phyloP scores from a whole-genome alignment of 257 asterid genomes.

The Datura wrightii region DNA sequence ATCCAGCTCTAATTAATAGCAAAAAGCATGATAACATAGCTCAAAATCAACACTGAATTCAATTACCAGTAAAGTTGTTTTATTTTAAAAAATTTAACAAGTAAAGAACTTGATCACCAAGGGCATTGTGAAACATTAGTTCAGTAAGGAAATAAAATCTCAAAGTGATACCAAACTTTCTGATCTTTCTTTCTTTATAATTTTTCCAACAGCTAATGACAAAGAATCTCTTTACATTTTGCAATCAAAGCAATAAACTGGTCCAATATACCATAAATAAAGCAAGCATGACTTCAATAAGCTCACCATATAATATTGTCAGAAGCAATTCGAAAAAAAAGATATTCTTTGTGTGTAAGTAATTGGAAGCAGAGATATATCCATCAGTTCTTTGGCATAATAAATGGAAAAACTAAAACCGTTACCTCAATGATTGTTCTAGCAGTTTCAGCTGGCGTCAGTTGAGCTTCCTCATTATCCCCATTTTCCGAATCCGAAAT shows the following conservation, averaged over 20 bases:
- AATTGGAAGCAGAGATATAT: not conserved
- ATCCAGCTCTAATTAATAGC: not conserved
- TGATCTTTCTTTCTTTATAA: not conserved
- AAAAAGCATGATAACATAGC: not conserved
- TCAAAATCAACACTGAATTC: constrained; percentile 36
- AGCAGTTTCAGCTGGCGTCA: constrained; percentile 80
- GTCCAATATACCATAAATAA: not conserved
- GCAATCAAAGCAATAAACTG: not conserved
- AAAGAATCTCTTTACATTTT: not conserved
- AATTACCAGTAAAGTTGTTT: not conserved
- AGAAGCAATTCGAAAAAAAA: not conserved
- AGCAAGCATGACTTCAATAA: not conserved
- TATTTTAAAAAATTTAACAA: not conserved
- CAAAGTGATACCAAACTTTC: constrained; percentile 16
- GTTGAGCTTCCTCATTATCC: constrained; percentile 61
- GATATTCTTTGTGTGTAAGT: not conserved
- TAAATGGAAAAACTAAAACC: not conserved
- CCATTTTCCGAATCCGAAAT: constrained; percentile 64
- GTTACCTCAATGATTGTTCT: constrained; percentile 84
- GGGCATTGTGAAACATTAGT: not conserved
- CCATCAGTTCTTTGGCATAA: not conserved
- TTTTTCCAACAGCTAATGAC: not conserved
- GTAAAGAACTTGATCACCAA: not conserved
- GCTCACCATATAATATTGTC: not conserved
- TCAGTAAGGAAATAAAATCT: constrained; percentile 8